Conservation (phyloP, 2,329 filamentous ascomycete species). For the Cytospora piceae region DNA sequence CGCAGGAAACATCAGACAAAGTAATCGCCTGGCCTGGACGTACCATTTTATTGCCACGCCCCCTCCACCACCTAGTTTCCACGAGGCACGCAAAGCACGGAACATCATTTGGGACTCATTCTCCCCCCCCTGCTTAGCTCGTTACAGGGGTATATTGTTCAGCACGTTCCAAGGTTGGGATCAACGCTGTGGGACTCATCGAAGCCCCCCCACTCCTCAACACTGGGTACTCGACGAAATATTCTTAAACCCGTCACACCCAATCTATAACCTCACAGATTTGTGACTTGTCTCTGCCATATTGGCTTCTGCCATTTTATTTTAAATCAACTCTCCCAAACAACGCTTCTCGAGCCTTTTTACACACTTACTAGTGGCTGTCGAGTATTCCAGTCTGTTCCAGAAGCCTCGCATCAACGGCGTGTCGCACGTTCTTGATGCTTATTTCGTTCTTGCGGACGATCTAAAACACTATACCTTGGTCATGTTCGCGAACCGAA, state of each 20-base stretch:
- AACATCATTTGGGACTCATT: conserved; percentile 18
- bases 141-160: conserved; percentile 6
- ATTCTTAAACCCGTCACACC: conserved; percentile 32
- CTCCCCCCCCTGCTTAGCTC: conserved; percentile 20
- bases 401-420: conserved; percentile 42
- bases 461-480: conserved; percentile 42
- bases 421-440: conserved; percentile 40
- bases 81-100: conserved; percentile 28
- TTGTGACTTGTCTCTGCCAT: conserved; percentile 30
- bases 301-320: conserved; percentile 34
- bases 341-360: conserved; percentile 18
- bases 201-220: conserved; percentile 15
- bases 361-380: conserved; percentile 34
- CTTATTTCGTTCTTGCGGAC: conserved; percentile 18
- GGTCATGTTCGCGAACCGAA: conserved; percentile 62
- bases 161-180: conserved; percentile 11
- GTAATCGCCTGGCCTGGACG: conserved; percentile 11
- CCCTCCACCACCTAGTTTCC: conserved; percentile 28
- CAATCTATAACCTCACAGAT: conserved; percentile 27
- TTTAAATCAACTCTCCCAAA: conserved; percentile 28
- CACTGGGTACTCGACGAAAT: conserved; percentile 21
- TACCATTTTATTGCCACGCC: conserved; percentile 33
- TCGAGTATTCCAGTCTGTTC: conserved; percentile 45
- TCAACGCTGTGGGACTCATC: conserved; percentile 13
- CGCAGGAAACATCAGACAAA: conserved; percentile 32